Conservation (phyloP, 2,329 filamentous ascomycete genomes). For the Calonectria pseudoreteaudii region DNA sequence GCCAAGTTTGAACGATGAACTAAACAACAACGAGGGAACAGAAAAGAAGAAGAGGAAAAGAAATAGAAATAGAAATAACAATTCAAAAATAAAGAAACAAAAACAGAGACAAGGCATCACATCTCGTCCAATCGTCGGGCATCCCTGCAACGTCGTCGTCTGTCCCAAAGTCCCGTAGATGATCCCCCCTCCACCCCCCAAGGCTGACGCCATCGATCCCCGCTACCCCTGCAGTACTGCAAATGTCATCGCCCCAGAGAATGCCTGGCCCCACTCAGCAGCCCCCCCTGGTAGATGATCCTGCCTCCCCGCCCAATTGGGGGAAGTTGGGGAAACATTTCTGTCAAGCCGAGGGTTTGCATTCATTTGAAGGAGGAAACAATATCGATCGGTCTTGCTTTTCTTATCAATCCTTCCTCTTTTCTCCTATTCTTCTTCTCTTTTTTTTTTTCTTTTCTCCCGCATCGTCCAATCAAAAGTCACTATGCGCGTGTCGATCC, state of each 20-base stretch:
- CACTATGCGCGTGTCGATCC: not conserved
- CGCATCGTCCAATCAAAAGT: not conserved
- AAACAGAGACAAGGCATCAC: not conserved
- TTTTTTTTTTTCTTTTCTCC: too few relatives aligned
- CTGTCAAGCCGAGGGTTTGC: not conserved
- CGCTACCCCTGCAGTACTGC: not conserved
- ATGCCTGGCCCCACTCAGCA: not conserved
- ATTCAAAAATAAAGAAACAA: too few relatives aligned
- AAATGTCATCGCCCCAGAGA: not conserved
- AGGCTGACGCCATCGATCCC: slow-evolving; percentile 1
- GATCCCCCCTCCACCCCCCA: not conserved
- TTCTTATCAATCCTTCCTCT: too few relatives aligned
- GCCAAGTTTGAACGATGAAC: not conserved
- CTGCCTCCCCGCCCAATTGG: not conserved
- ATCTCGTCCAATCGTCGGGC: not conserved
- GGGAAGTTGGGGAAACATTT: not conserved
- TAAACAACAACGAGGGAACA: too few relatives aligned
- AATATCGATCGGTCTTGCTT: not conserved
- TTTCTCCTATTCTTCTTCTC: too few relatives aligned
- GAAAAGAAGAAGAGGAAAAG: not conserved
- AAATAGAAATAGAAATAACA: too few relatives aligned
- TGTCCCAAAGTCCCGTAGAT: not conserved
- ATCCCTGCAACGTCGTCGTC: not conserved
- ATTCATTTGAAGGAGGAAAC: not conserved
- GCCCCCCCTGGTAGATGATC: not conserved